A percentile compares a stretch with the other conserved stretches of the same genome.
These are phyloP conservation scores for Blastomyces silverae DNA, from an alignment of 2,329 filamentous ascomycete genomes.

Conservation along the genomic window DNA sequence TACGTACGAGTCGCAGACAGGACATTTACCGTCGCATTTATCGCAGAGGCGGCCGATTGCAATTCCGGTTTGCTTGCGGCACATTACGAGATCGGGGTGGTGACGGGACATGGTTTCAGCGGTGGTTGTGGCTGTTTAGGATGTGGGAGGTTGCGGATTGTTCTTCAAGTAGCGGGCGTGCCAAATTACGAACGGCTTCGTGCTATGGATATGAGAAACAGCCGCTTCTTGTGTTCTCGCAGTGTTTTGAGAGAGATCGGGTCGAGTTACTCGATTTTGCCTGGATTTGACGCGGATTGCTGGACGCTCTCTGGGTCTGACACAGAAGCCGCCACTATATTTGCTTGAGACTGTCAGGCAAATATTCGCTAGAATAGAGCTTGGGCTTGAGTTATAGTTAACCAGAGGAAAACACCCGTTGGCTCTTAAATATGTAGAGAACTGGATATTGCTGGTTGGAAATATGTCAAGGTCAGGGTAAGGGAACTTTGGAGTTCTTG, in stretches of 20 bases:
- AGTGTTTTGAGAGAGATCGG: neutral
- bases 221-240: neutral
- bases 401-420: neutral
- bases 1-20: slow-evolving; percentile 98
- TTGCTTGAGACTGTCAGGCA: neutral
- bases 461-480: neutral
- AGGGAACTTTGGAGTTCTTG: neutral
- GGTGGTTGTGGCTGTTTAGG: neutral
- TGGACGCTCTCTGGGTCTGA: neutral
- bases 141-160: neutral
- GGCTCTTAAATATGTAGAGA: neutral
- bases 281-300: neutral
- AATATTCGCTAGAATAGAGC: neutral
- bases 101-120: slow-evolving; percentile 68
- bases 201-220: neutral
- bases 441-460: neutral
- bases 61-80: slow-evolving; percentile 96
- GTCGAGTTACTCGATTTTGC: neutral
- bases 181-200: neutral
- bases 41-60: slow-evolving; percentile 98
- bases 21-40: slow-evolving; percentile 99
- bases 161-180: neutral
- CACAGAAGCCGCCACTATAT: neutral
- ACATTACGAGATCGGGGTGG: slow-evolving; percentile 98
- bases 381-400: neutral